Evolutionary conservation across 768 basidiomycete genomes (phyloP).

Genomic region (Boletellus ananas): DNA sequence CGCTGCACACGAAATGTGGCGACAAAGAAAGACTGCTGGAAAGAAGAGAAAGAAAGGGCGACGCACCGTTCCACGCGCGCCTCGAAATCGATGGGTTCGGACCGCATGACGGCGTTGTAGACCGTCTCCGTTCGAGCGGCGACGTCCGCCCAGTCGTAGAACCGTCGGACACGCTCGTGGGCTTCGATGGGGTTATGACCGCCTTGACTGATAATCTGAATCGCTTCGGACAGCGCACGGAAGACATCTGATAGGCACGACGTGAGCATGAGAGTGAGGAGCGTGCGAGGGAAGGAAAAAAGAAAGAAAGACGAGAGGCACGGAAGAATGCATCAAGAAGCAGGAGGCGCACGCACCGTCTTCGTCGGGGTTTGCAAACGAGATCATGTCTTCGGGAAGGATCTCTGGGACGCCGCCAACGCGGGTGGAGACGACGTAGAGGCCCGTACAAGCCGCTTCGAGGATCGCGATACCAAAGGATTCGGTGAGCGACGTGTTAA

Average conservation of each 20-base stretch:
- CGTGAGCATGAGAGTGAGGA: not conserved
- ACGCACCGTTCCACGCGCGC: constrained; percentile 72
- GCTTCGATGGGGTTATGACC: constrained; percentile 72
- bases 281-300: not conserved
- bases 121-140: constrained; percentile 79
- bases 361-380: constrained; percentile 90
- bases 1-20: too few relatives aligned
- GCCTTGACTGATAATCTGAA: constrained; percentile 61
- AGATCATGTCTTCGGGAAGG: constrained; percentile 90
- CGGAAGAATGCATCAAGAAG: too few relatives aligned
- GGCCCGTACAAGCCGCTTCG: constrained; percentile 91
- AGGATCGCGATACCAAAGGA: constrained; percentile 97
- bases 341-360: constrained; percentile 57
- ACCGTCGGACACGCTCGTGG: constrained; percentile 70
- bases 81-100: constrained; percentile 65
- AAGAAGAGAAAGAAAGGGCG: too few relatives aligned
- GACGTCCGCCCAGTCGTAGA: constrained; percentile 87
- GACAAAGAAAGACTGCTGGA: too few relatives aligned
- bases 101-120: constrained; percentile 63
- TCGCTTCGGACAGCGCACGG: constrained; percentile 76
- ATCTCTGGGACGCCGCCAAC: constrained; percentile 97
- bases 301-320: too few relatives aligned
- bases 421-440: constrained; percentile 90
- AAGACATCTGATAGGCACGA: constrained; percentile 63
- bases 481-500: constrained; percentile 95